Base-by-base conservation (phyloP, 805 yeast genomes). In the Teunomyces kruisii region DNA sequence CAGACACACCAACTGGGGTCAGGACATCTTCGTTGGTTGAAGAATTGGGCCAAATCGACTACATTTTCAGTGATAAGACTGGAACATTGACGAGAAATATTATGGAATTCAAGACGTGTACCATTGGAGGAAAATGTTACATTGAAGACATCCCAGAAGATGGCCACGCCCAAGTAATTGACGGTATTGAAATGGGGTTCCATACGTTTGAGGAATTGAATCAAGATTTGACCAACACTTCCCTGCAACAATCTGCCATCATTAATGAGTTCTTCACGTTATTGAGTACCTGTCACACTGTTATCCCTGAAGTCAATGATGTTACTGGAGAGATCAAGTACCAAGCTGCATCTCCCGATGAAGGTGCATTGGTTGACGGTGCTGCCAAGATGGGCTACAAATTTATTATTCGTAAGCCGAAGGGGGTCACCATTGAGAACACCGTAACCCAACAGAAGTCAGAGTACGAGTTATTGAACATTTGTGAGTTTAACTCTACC, bases 281-380 rank as follows among this genome's bases (percentile, higher is more conserved):
- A 40, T 72, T 94, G 47, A 88, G 98, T 32, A 83, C 96, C 0
- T 94, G 99, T 63, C 99, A 94, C 59, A 95, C 99, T 0, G 99
- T 94, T 32, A 94, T 94, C 50, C 99, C 99, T 0, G 99, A 94
- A 63, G 71, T 78, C 14, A 76, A 75, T 48, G 82, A 75, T 1
- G 72, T 70, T 45, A 59, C 64, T 2, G 88, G 86, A 0, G 54
- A 75, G 2, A 83, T 94, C 51, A 91, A 88, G 62, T 94, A 95
- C 63, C 99, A 94, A 67, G 99, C 99, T 1, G 97, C 99, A 0
- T 91, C 98, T 0, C 99, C 99, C 0, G 99, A 94, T 70, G 99
- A 95, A 72, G 99, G 99, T 42, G 99, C 99, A 0, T 74, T 94
- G 49, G 99, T 94, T 2, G 90, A 91, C 56, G 99, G 99, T 47